Percentiles rank a stretch among this genome's conserved stretches.
Evolutionary conservation across 2,329 filamentous ascomycete genomes (phyloP).

Genomic region (Botrytis fabae): DNA sequence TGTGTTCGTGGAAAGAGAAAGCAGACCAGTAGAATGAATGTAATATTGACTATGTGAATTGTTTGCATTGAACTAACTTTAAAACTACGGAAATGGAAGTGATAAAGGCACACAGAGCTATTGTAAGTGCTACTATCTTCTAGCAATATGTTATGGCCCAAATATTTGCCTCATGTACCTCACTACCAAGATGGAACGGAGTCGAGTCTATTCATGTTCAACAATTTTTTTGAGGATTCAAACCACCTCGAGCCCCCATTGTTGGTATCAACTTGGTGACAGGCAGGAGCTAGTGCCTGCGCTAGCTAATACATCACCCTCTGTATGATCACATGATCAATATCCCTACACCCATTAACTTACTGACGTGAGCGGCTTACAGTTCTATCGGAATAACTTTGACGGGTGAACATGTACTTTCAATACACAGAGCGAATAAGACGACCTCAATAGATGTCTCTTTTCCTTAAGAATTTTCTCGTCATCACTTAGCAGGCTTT

Average conservation of each 20-base stretch:
- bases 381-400: not conserved
- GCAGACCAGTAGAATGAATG: not conserved
- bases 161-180: rapidly evolving
- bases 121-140: not conserved
- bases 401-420: not conserved
- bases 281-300: too few relatives aligned
- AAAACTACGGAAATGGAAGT: not conserved
- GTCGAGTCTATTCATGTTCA: too few relatives aligned
- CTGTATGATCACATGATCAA: too few relatives aligned
- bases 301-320: too few relatives aligned
- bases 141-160: not conserved
- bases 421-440: not conserved
- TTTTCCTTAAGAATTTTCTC: not conserved
- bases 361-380: not conserved
- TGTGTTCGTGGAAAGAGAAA: not conserved
- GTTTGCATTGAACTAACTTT: not conserved
- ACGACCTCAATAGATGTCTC: not conserved
- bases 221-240: not conserved
- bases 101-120: not conserved
- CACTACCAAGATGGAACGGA: not conserved
- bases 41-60: not conserved
- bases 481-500: not conserved
- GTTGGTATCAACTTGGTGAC: too few relatives aligned
- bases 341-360: not conserved
- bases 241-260: not conserved